Base-by-base conservation (phyloP, 805 yeast genomes). In the Saccharomyces kudriavzevii region DNA sequence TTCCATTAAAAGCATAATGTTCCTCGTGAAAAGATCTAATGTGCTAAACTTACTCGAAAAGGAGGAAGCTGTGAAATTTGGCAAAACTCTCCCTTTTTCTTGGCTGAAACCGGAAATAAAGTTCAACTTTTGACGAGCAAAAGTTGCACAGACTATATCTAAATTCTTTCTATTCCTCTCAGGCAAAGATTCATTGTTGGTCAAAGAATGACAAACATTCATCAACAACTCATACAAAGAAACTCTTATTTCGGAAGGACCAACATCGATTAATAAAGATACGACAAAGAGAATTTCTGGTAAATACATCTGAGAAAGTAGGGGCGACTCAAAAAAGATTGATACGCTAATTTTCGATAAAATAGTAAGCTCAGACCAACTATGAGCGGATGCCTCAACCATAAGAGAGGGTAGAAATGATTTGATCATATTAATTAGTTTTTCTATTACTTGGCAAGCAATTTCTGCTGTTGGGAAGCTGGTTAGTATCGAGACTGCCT, bases 211-310 rank as follows among this genome's bases (percentile, higher is more conserved):
- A 40, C 87, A 75, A 2, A 84, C 75, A 61, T 87, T 84, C 59
- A 83, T 74, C n/a, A 84, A 66, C 49, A 87, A 66, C 55, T 79
- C 80, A 58, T 84, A 83, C 47, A 87, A 71, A 31, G 73, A 81
- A 17, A 68, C 65, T 50, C 95, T 80, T 57, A 88, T 75, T 35
- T 82, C 71, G 6, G 70, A 51, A 11, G 79, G 77, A 4, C 80
- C 80, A 31, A 73, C 68, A 60, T 77, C 78, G 31, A 77, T 66
- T 48, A 77, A 79, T 14, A 85, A 71, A 0, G 90, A 77, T 26
- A 84, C 77, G 56, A 87, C 73, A 60, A 82, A 81, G 52, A 85
- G 76, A 1, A 87, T 74, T 62, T 89, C 94, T 14, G 90, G 84
- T 56, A 88, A 67, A 64, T 76, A 85, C 66, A 79, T 71, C 54